These are phyloP conservation scores for Boletellus ananas DNA, from an alignment of 768 basidiomycete genomes.

Conservation along the genomic window DNA sequence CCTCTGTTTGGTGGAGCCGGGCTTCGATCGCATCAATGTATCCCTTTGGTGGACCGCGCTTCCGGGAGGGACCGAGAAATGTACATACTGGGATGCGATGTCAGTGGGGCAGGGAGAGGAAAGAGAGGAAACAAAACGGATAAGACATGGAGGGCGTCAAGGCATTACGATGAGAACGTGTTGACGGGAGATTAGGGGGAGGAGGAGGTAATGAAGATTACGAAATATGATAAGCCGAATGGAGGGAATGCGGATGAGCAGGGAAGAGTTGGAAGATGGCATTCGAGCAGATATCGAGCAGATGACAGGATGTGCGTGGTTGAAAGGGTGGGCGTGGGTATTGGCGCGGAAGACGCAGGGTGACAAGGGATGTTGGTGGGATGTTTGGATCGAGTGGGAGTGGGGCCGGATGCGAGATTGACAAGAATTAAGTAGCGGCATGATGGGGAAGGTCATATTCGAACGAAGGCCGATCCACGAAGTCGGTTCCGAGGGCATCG, in stretches of 20 bases:
- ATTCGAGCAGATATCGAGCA: too few relatives aligned
- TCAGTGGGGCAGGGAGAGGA: constrained; percentile 8
- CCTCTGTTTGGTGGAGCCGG: constrained; percentile 86
- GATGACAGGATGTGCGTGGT: constrained; percentile 5
- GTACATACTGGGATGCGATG: constrained; percentile 54
- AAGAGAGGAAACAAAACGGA: not conserved
- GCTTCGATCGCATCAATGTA: constrained; percentile 95
- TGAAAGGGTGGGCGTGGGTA: not conserved
- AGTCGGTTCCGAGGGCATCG: constrained; percentile 8
- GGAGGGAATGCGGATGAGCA: constrained; percentile 9
- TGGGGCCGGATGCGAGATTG: not conserved
- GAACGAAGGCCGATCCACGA: not conserved
- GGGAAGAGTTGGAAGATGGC: not conserved
- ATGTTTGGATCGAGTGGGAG: not conserved
- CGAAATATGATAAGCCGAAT: constrained; percentile 13
- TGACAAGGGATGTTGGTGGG: too few relatives aligned
- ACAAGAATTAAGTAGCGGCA: not conserved
- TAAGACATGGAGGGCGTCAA: constrained; percentile 1
- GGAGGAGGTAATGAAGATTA: constrained; percentile 14
- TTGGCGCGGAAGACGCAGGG: too few relatives aligned
- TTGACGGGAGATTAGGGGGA: constrained; percentile 1
- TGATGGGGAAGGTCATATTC: too few relatives aligned
- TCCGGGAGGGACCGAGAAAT: constrained; percentile 73
- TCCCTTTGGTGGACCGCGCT: constrained; percentile 87
- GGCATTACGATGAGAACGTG: constrained; percentile 5